A percentile compares a stretch with the other conserved stretches of the same genome.
These are phyloP conservation scores for Coniochaeta sp. DNA, from an alignment of 2,329 filamentous ascomycete species.

Conservation along the genomic window DNA sequence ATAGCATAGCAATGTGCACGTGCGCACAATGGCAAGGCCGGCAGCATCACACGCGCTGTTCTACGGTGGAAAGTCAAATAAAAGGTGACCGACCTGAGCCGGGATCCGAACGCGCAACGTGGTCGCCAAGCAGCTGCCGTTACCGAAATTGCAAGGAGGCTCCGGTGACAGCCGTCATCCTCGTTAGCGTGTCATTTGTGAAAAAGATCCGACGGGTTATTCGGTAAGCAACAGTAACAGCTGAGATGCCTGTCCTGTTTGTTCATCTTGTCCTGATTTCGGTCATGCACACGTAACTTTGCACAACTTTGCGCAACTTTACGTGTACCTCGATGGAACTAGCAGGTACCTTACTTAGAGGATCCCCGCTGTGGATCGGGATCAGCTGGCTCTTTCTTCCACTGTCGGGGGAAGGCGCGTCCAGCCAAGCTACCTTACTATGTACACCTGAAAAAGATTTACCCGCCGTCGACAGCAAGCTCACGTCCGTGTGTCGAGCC, in stretches of 20 bases:
- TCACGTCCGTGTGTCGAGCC: background rate
- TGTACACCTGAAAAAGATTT: background rate
- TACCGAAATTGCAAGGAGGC: background rate
- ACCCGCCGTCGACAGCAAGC: background rate
- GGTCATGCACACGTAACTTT: too few relatives aligned
- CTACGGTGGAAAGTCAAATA: too few relatives aligned
- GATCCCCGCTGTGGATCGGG: background rate
- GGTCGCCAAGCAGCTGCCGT: background rate
- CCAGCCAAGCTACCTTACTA: too few relatives aligned
- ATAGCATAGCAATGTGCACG: background rate
- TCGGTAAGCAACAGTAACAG: too few relatives aligned
- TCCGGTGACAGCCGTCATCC: background rate
- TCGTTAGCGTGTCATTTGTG: background rate
- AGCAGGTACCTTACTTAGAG: too few relatives aligned
- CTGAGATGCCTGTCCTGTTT: too few relatives aligned
- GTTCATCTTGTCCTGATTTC: too few relatives aligned
- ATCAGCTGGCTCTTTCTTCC: background rate
- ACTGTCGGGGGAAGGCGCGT: background rate
- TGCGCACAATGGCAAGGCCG: background rate
- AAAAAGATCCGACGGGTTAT: background rate
- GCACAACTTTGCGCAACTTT: too few relatives aligned
- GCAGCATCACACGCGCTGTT: background rate
- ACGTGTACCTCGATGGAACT: too few relatives aligned
- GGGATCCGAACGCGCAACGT: background rate
- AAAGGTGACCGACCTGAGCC: background rate